These are phyloP conservation scores for Venturia asperata DNA, from an alignment of 2,329 filamentous ascomycete species.

Conservation along the genomic window DNA sequence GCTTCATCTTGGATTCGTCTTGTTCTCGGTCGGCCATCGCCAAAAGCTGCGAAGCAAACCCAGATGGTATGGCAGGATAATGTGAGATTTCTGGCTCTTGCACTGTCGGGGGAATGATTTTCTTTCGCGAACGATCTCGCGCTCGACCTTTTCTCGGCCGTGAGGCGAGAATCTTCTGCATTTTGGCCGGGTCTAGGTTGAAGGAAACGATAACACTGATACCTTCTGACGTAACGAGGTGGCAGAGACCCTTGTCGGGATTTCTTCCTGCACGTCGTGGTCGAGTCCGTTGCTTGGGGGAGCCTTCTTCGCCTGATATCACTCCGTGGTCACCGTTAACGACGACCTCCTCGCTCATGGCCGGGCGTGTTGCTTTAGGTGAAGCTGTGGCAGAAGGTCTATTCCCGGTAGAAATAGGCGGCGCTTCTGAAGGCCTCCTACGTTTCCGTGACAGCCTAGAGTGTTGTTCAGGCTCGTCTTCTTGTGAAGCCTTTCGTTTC, in stretches of 20 bases:
- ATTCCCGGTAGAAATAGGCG: constrained; percentile 13
- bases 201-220: constrained; percentile 52
- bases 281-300: constrained; percentile 38
- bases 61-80: constrained; percentile 55
- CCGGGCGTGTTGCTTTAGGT: constrained; percentile 13
- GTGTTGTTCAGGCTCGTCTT: constrained; percentile 46
- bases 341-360: constrained; percentile 21
- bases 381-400: constrained; percentile 12
- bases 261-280: constrained; percentile 47
- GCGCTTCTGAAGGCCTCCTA: constrained; percentile 17
- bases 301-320: constrained; percentile 24
- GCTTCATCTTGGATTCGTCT: constrained; percentile 83
- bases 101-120: constrained; percentile 29
- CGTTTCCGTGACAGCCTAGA: constrained; percentile 28
- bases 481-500: constrained; percentile 73
- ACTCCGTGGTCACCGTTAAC: constrained; percentile 20
- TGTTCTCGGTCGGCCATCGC: constrained; percentile 83
- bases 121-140: constrained; percentile 30
- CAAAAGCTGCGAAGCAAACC: constrained; percentile 73
- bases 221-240: constrained; percentile 35
- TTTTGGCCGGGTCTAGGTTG: constrained; percentile 49
- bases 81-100: constrained; percentile 42
- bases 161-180: constrained; percentile 54
- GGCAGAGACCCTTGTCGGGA: constrained; percentile 35
- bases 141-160: constrained; percentile 50